Conservation (phyloP, 495 filamentous ascomycete genomes). For the Talaromyces wortmannii region DNA sequence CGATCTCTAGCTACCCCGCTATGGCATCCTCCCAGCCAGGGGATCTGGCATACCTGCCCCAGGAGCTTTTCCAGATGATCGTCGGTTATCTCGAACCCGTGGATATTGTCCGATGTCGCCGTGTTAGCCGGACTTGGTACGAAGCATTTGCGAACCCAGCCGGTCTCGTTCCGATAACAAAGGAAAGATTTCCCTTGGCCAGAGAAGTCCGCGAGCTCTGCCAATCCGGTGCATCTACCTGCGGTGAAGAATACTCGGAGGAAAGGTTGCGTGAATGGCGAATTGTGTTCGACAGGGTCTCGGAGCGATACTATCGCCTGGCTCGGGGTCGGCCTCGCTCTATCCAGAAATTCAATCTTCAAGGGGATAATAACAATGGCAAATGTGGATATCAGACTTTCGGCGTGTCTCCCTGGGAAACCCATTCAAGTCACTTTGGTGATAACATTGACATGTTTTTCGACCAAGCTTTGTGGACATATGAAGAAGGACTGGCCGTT, state of each 20-base stretch:
- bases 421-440: slow-evolving; percentile 36
- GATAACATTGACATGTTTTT: slow-evolving; percentile 39
- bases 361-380: slow-evolving; percentile 7
- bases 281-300: slow-evolving; percentile 42
- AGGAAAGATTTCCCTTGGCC: slow-evolving; percentile 46
- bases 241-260: background rate
- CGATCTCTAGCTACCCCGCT: background rate
- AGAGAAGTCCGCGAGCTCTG: slow-evolving; percentile 41
- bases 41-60: slow-evolving; percentile 25
- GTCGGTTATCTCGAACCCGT: slow-evolving; percentile 34
- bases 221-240: background rate
- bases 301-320: slow-evolving; percentile 51
- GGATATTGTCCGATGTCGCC: slow-evolving; percentile 48
- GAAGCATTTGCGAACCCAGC: slow-evolving; percentile 43
- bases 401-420: slow-evolving; percentile 50
- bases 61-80: slow-evolving; percentile 38
- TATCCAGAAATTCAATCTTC: slow-evolving; percentile 37
- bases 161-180: slow-evolving; percentile 38
- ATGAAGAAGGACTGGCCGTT: slow-evolving; percentile 53
- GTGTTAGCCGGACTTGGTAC: slow-evolving; percentile 48
- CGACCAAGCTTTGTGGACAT: slow-evolving; percentile 53
- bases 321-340: slow-evolving; percentile 38
- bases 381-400: slow-evolving; percentile 25
- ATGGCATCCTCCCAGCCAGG: background rate
- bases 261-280: slow-evolving; percentile 24